Conservation (phyloP, 1,139 yeast genomes). For the Yamadazyma blattariae region DNA sequence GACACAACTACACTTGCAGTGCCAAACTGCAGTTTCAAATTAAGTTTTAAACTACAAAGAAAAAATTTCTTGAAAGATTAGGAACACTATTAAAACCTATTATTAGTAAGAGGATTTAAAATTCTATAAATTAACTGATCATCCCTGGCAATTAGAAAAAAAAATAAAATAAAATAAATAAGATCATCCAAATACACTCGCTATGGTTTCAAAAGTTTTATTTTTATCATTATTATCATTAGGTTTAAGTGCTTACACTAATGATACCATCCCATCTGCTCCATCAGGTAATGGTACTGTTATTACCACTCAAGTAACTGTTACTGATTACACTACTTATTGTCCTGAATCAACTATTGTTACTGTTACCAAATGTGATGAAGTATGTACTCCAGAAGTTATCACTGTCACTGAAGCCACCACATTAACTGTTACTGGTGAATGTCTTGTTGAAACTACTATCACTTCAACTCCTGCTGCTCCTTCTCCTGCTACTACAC, state of each 20-base stretch:
- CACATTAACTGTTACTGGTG: slow-evolving; percentile 45
- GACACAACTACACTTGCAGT: no score
- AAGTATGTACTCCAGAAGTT: slow-evolving; percentile 23
- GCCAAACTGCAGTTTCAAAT: no score
- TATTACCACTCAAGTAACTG: slow-evolving; percentile 32
- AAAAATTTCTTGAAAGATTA: no score
- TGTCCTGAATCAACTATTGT: slow-evolving; percentile 42
- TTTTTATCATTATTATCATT: slow-evolving; percentile 37
- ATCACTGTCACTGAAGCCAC: slow-evolving; percentile 44
- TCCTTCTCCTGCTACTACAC: slow-evolving; percentile 21
- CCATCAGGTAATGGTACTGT: slow-evolving; percentile 17
- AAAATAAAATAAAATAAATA: no score
- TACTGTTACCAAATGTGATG: slow-evolving; percentile 33
- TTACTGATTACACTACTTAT: slow-evolving; percentile 45
- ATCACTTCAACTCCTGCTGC: slow-evolving; percentile 16
- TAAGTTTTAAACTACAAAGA: no score
- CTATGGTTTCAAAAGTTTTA: slow-evolving; percentile 37
- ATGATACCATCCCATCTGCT: slow-evolving; percentile 17
- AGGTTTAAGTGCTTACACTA: slow-evolving; percentile 34
- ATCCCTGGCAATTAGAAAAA: no score
- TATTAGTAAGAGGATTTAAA: no score
- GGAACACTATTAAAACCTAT: no score
- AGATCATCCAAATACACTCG: slow-evolving; percentile 4
- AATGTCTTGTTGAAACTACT: slow-evolving; percentile 46
- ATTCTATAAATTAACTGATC: no score